phyloP scores from a whole-genome alignment of 1,139 yeast genomes.

The Diutina rugosa region DNA sequence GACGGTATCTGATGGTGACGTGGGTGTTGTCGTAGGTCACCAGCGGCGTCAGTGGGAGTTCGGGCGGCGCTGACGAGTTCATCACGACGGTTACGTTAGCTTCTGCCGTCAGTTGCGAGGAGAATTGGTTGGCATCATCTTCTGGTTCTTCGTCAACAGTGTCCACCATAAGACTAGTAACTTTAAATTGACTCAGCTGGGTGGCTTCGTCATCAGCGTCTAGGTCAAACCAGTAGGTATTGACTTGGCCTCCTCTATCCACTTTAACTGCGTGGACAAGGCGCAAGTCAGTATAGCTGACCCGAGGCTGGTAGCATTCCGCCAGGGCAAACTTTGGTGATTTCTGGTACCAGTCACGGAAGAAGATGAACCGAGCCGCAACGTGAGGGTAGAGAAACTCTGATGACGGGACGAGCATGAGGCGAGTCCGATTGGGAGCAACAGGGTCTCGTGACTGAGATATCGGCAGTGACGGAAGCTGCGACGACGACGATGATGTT shows the following conservation, averaged over 20 bases:
- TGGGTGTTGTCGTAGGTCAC: not conserved
- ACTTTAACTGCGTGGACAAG: not conserved
- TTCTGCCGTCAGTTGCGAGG: not conserved
- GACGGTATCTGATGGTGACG: not conserved
- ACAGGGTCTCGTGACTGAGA: not conserved
- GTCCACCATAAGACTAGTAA: not conserved
- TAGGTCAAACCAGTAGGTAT: not conserved
- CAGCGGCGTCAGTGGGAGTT: not conserved
- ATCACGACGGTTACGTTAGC: not conserved
- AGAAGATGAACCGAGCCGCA: not conserved
- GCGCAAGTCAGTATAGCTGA: not conserved
- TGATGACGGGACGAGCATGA: not conserved
- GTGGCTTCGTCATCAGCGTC: not conserved
- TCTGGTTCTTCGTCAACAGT: not conserved
- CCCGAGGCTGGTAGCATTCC: not conserved
- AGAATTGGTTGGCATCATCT: not conserved
- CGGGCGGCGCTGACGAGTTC: not conserved
- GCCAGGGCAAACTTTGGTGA: not conserved
- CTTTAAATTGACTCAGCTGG: not conserved
- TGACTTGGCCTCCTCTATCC: not conserved
- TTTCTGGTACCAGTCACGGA: not conserved
- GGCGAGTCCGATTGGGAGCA: not conserved
- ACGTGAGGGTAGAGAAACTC: not conserved
- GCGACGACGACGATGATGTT: not conserved
- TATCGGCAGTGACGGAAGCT: not conserved